Conservation (phyloP, 805 yeast genomes). For the Lipomyces yamanashiensis region DNA sequence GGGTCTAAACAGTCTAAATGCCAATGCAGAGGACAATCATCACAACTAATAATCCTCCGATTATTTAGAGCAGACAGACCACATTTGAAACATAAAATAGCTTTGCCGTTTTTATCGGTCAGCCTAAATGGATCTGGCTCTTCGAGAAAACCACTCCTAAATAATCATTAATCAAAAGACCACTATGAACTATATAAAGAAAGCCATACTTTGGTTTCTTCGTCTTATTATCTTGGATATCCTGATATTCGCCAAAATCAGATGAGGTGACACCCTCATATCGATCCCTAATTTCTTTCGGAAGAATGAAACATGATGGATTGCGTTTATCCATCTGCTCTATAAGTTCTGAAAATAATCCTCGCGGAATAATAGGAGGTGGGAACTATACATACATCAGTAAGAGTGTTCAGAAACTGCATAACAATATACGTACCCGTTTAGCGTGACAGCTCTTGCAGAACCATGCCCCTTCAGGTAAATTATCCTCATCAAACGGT, state of each 20-base stretch:
- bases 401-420: constrained; percentile 7
- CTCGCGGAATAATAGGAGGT: constrained; percentile 44
- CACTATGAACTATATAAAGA: background rate
- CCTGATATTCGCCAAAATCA: constrained; percentile 71
- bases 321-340: constrained; percentile 62
- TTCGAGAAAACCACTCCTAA: constrained; percentile 51
- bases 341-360: constrained; percentile 61
- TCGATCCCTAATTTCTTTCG: constrained; percentile 66
- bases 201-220: constrained; percentile 26
- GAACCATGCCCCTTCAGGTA: constrained; percentile 90
- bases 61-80: constrained; percentile 67
- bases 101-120: constrained; percentile 69
- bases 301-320: constrained; percentile 71
- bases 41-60: constrained; percentile 71
- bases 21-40: constrained; percentile 81
- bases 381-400: constrained; percentile 39
- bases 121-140: constrained; percentile 66
- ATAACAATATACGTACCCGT: constrained; percentile 27
- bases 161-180: constrained; percentile 43
- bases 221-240: constrained; percentile 41
- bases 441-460: constrained; percentile 74
- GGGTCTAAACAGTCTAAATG: constrained; percentile 85
- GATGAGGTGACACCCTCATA: constrained; percentile 76
- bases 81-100: constrained; percentile 77
- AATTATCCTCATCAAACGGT: constrained; percentile 70